phyloP scores from a whole-genome alignment of 192 early-diverging fungal species.

The Cladochytrium replicatum region DNA sequence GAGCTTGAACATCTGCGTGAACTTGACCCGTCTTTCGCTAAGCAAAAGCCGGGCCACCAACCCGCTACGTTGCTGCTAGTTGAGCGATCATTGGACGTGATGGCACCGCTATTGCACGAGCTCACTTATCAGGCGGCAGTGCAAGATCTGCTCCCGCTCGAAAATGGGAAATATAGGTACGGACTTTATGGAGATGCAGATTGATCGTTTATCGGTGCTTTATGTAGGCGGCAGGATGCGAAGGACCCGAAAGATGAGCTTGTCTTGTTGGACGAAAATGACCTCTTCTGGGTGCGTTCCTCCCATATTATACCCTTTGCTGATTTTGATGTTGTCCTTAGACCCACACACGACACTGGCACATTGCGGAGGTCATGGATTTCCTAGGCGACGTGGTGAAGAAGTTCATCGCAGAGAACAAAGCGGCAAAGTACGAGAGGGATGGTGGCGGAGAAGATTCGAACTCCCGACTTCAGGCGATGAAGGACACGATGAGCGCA shows the following conservation, averaged over 20 bases:
- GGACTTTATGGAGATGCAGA: slow-evolving; percentile 5
- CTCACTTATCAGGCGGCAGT: slow-evolving; percentile 99
- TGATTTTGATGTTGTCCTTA: slow-evolving; percentile 55
- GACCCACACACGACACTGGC: slow-evolving; percentile 69
- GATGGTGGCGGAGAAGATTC: slow-evolving; percentile 10
- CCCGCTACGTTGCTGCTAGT: slow-evolving; percentile 77
- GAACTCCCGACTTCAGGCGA: slow-evolving; percentile 47
- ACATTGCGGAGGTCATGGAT: slow-evolving; percentile 69
- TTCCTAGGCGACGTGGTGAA: slow-evolving; percentile 64
- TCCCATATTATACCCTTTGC: background rate
- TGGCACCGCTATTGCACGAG: slow-evolving; percentile 89
- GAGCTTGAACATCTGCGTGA: slow-evolving; percentile 75
- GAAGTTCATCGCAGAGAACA: slow-evolving; percentile 70
- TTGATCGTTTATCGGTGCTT: slow-evolving; percentile 1
- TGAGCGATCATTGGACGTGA: slow-evolving; percentile 85
- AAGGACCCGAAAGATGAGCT: slow-evolving; percentile 32
- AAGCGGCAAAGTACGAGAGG: slow-evolving; percentile 38
- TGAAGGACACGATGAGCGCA: slow-evolving; percentile 77
- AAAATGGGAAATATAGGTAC: slow-evolving; percentile 50
- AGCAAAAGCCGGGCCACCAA: slow-evolving; percentile 20
- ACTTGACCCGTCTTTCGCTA: slow-evolving; percentile 53
- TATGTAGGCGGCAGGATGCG: slow-evolving; percentile 21
- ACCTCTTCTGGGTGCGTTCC: slow-evolving; percentile 56
- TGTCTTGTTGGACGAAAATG: slow-evolving; percentile 62
- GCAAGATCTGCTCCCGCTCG: slow-evolving; percentile 70